phyloP scores from a whole-genome alignment of 2,329 filamentous ascomycete species.

The Colletotrichum phormii region DNA sequence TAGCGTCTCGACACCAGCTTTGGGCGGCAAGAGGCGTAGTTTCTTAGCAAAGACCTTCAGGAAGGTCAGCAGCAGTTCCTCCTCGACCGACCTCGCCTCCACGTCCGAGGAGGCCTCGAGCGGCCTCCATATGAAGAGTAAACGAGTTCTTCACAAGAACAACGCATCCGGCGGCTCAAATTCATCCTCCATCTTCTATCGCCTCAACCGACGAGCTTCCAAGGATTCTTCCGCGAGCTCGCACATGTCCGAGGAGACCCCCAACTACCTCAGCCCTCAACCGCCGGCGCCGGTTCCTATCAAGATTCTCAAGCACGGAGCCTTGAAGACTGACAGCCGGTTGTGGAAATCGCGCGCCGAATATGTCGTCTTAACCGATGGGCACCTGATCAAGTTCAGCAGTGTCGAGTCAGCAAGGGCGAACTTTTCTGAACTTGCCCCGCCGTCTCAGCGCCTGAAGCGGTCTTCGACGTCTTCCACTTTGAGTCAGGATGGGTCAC shows the following conservation, averaged over 20 bases:
- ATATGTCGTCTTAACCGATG: slow-evolving; percentile 64
- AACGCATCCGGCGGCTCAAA: slow-evolving; percentile 37
- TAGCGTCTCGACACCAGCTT: slow-evolving; percentile 24
- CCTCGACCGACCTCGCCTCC: slow-evolving; percentile 32
- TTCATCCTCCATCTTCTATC: slow-evolving; percentile 51
- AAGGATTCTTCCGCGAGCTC: slow-evolving; percentile 48
- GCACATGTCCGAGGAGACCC: slow-evolving; percentile 35
- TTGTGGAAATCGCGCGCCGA: slow-evolving; percentile 61
- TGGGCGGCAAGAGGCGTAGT: slow-evolving; percentile 33
- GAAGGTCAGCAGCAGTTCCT: slow-evolving; percentile 37
- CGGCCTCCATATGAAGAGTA: slow-evolving; percentile 19
- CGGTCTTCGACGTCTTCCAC: slow-evolving; percentile 41
- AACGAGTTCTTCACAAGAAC: slow-evolving; percentile 49
- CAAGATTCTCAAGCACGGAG: slow-evolving; percentile 57
- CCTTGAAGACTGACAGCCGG: slow-evolving; percentile 62
- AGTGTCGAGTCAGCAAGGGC: slow-evolving; percentile 58
- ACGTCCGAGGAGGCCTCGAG: slow-evolving; percentile 18
- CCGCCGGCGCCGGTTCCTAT: slow-evolving; percentile 47
- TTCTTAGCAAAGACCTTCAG: slow-evolving; percentile 38
- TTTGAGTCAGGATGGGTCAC: slow-evolving; percentile 44
- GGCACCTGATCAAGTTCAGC: slow-evolving; percentile 63
- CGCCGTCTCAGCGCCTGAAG: slow-evolving; percentile 39
- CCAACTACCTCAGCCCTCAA: slow-evolving; percentile 38
- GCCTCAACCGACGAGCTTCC: slow-evolving; percentile 54
- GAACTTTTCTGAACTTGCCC: slow-evolving; percentile 58